phyloP scores from a whole-genome alignment of 768 basidiomycete genomes.

The Terana coerulea region DNA sequence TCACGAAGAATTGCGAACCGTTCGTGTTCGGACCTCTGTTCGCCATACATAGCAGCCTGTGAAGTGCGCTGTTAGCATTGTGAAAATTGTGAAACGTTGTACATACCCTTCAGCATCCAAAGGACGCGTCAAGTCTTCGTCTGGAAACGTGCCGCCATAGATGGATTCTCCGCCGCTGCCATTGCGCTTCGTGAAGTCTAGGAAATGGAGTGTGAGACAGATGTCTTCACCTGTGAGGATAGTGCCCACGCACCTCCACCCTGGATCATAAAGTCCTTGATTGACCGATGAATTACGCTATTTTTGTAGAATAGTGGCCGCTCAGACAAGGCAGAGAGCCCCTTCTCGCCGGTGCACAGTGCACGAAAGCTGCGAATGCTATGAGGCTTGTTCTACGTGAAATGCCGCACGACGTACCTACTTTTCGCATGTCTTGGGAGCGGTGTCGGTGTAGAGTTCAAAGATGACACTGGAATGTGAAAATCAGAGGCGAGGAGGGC shows the following conservation, averaged over 20 bases:
- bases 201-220: background rate
- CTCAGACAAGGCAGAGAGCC: conserved; percentile 58
- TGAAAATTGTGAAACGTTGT: background rate
- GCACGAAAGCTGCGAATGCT: conserved; percentile 63
- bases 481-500: background rate
- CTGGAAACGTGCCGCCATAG: conserved; percentile 69
- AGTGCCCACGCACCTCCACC: conserved; percentile 54
- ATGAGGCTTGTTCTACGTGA: conserved; percentile 8
- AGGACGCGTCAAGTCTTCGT: conserved; percentile 66
- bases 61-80: background rate
- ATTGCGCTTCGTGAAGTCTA: conserved; percentile 77
- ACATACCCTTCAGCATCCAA: conserved; percentile 63
- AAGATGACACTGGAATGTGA: conserved; percentile 54
- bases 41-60: conserved; percentile 82
- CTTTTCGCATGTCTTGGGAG: conserved; percentile 82
- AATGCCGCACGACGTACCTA: conserved; percentile 28
- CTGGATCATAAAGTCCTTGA: conserved; percentile 77
- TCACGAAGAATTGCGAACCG: conserved; percentile 84
- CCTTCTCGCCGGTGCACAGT: conserved; percentile 84
- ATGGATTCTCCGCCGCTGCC: conserved; percentile 82
- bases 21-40: conserved; percentile 85
- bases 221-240: background rate
- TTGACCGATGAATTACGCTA: conserved; percentile 73
- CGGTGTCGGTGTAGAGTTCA: conserved; percentile 70
- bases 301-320: conserved; percentile 81